Percentiles rank a stretch among this genome's conserved stretches.
Evolutionary conservation across 805 yeast genomes (phyloP).

Genomic region (Lachancea cidri): DNA sequence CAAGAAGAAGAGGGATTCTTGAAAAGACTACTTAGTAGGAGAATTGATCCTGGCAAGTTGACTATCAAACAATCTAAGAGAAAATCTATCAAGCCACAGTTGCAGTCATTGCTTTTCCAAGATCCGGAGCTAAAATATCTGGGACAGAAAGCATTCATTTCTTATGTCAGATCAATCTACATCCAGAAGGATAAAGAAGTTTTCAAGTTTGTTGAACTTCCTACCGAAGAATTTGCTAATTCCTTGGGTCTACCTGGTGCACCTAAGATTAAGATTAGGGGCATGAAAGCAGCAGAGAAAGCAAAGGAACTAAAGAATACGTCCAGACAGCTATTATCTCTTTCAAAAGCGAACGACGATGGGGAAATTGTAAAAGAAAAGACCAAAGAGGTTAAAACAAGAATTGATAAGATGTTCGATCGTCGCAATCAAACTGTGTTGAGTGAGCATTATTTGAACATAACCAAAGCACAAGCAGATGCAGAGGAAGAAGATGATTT

Average conservation of each 20-base stretch:
- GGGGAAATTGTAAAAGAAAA: slow-evolving; percentile 48
- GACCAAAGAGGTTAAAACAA: slow-evolving; percentile 57
- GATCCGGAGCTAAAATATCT: slow-evolving; percentile 88
- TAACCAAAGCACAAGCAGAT: slow-evolving; percentile 46
- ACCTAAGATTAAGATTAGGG: slow-evolving; percentile 78
- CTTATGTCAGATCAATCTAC: slow-evolving; percentile 80
- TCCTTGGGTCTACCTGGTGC: slow-evolving; percentile 95
- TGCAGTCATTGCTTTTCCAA: slow-evolving; percentile 86
- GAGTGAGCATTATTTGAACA: slow-evolving; percentile 78
- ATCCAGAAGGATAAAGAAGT: slow-evolving; percentile 84
- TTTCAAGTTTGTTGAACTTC: slow-evolving; percentile 70
- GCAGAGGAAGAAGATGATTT: slow-evolving; percentile 59
- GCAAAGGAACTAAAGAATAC: slow-evolving; percentile 75
- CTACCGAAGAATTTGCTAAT: slow-evolving; percentile 78
- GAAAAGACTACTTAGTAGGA: slow-evolving; percentile 52
- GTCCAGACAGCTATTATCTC: slow-evolving; percentile 59
- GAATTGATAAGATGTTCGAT: slow-evolving; percentile 93
- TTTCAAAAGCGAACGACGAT: slow-evolving; percentile 55
- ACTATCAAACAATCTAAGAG: slow-evolving; percentile 68
- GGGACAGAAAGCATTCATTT: slow-evolving; percentile 93
- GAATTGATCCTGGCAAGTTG: slow-evolving; percentile 65
- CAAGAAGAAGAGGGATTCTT: slow-evolving; percentile 76
- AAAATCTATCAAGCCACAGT: slow-evolving; percentile 70
- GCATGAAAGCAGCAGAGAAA: slow-evolving; percentile 38
- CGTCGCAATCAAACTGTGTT: slow-evolving; percentile 89